These are phyloP conservation scores for Amphicarpaea edgeworthii DNA, from an alignment of 306 rosid species.

Conservation along the genomic window DNA sequence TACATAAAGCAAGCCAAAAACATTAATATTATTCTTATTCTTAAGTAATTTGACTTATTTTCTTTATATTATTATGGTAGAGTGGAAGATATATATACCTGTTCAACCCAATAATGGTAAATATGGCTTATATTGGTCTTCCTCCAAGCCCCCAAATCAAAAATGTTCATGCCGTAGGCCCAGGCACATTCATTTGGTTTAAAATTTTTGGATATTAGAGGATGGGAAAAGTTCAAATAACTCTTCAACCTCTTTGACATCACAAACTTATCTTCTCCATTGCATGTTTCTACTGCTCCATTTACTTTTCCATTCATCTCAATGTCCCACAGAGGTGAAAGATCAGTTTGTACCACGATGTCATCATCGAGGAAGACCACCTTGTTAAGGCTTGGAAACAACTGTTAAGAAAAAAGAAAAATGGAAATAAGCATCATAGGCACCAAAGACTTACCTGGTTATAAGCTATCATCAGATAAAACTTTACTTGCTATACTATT, in stretches of 20 bases:
- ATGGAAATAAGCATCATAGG: conserved; percentile 40
- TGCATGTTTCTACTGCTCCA: conserved; percentile 97
- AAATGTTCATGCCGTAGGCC: conserved; percentile 99
- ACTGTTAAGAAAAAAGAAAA: conserved; percentile 55
- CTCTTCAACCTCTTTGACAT: conserved; percentile 92
- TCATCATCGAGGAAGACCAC: conserved; percentile 97
- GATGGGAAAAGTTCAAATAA: conserved; percentile 98
- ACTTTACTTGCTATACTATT: conserved; percentile 18
- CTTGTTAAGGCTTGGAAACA: conserved; percentile 93
- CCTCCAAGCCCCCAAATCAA: conserved; percentile 97
- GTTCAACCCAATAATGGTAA: conserved; percentile 91
- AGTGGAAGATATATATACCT: conserved; percentile 52
- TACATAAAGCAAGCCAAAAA: conserved; percentile 49
- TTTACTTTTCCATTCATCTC: conserved; percentile 93
- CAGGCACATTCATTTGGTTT: conserved; percentile 89
- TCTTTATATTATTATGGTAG: not conserved
- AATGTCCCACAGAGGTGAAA: conserved; percentile 97
- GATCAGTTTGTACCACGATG: conserved; percentile 95
- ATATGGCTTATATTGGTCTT: conserved; percentile 90
- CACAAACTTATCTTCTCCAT: conserved; percentile 92
- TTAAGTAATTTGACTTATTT: not conserved
- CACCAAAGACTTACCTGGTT: not conserved
- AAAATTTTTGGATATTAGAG: conserved; percentile 68
- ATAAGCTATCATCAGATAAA: not conserved
- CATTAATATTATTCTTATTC: conserved; percentile 13